phyloP scores from a whole-genome alignment of 768 basidiomycete genomes.

The Rhizopogon rudus region DNA sequence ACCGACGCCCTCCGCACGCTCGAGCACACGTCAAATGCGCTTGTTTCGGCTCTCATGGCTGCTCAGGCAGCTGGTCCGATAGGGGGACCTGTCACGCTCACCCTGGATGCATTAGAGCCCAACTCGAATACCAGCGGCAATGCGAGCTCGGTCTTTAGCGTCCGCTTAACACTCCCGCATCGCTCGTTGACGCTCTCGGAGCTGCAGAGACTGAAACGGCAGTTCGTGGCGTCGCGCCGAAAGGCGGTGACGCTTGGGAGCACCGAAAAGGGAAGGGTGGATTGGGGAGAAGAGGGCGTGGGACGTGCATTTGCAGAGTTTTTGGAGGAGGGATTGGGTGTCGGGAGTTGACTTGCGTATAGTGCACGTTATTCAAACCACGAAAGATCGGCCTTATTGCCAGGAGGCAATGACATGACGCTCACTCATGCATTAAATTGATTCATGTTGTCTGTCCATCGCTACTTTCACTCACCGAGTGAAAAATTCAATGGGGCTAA shows the following conservation, averaged over 20 bases:
- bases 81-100: constrained; percentile 46
- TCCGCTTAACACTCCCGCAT: constrained; percentile 58
- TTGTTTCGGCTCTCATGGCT: constrained; percentile 70
- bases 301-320: constrained; percentile 66
- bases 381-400: too few species aligned
- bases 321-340: constrained; percentile 46
- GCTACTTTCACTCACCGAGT: too few species aligned
- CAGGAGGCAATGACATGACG: too few species aligned
- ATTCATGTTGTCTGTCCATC: too few species aligned
- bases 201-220: constrained; percentile 84
- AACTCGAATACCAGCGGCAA: constrained; percentile 19
- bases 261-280: constrained; percentile 69
- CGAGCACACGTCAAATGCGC: constrained; percentile 67
- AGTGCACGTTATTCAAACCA: background rate
- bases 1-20: constrained; percentile 83
- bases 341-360: background rate
- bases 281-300: constrained; percentile 72
- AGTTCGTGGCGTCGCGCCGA: constrained; percentile 87
- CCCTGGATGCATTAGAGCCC: constrained; percentile 17
- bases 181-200: constrained; percentile 79
- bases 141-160: constrained; percentile 21
- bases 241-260: constrained; percentile 83
- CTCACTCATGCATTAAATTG: too few species aligned
- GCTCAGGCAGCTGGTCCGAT: constrained; percentile 48
- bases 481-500: too few species aligned